Base-by-base conservation (phyloP, 2,329 filamentous ascomycete species). In the Fusarium albosuccineum region DNA sequence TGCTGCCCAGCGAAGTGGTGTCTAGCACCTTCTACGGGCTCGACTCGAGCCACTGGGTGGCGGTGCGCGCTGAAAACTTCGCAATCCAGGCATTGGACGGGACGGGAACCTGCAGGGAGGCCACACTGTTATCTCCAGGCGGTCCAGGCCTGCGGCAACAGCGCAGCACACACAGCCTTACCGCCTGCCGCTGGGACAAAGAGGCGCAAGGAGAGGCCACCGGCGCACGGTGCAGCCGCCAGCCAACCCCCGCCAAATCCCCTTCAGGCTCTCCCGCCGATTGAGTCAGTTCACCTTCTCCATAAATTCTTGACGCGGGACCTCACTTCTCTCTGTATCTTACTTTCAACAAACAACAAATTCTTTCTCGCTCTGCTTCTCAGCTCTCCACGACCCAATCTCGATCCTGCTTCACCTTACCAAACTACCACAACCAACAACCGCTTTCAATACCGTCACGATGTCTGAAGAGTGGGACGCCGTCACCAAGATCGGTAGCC, bases 401-500 rank as follows among this genome's bases (percentile, higher is more conserved):
- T 45, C 22, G 30, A 42, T 33, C 36, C 17, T 41, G 14, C 57
- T 48, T 16, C 22, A 22, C 22, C 22, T 5, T 22, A 22, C 22
- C 8, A 14, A 17, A 52, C 53, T 36, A 34, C 27, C 45, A 44
- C 55, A 37, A 50, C 41, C 50, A 40, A 61, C 72, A 68, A 62
- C 57, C 76, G 73, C 81, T 73, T 44, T 88, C 89, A 89, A 29
- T 57, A 65, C 27, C 57, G 52, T 54, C 54, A 74, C 76, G 53
- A 89, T 91, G 87, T 80, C 82, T 73, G 80, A 78, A 54, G 93
- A 97, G 76, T 98, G 95, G 94, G 92, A 97, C 75, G 81, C 83
- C 72, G 89, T 92, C 73, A 97, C 94, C 82, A 97, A 96, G 87
- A 98, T 99, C 78, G 96, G 96, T 77, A 93, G 89, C 88, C 95